Conservation (phyloP, 2,329 filamentous ascomycete species). For the Nothomitra cinnamomea region DNA sequence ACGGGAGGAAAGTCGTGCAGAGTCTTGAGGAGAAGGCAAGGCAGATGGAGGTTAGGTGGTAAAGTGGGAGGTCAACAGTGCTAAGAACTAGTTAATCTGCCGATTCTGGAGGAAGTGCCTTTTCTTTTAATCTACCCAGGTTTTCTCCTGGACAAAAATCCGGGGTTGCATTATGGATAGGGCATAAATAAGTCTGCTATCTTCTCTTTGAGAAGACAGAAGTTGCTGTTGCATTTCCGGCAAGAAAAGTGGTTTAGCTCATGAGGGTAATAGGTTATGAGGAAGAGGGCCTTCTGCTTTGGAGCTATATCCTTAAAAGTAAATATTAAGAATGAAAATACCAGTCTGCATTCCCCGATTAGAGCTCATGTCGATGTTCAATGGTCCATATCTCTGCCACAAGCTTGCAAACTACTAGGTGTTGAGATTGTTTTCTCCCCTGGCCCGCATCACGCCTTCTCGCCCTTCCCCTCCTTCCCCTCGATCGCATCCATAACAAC, state of each 20-base stretch:
- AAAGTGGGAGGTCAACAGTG: not conserved
- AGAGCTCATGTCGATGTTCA: not conserved
- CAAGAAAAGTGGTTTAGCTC: not conserved
- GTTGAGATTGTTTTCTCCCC: not conserved
- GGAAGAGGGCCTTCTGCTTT: not conserved
- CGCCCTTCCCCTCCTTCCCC: not conserved
- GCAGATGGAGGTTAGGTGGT: not conserved
- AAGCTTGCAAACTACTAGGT: too few species aligned
- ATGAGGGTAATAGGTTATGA: not conserved
- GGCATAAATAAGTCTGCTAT: not conserved
- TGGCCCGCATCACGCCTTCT: not conserved
- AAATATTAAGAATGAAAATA: not conserved
- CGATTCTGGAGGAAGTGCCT: not conserved
- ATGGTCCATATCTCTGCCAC: too few species aligned
- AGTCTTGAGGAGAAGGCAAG: conserved; percentile 2
- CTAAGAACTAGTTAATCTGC: too few species aligned
- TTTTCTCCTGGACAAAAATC: not conserved
- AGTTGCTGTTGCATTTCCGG: not conserved
- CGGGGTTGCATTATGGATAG: not conserved
- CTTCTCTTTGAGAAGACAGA: too few species aligned
- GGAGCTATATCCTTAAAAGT: not conserved
- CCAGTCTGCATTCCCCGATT: not conserved
- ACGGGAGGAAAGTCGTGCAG: not conserved
- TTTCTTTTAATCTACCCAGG: not conserved
- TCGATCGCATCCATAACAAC: conserved; percentile 42